These are phyloP conservation scores for Linnemannia exigua DNA, from an alignment of 192 early-diverging fungal species.

Conservation along the genomic window DNA sequence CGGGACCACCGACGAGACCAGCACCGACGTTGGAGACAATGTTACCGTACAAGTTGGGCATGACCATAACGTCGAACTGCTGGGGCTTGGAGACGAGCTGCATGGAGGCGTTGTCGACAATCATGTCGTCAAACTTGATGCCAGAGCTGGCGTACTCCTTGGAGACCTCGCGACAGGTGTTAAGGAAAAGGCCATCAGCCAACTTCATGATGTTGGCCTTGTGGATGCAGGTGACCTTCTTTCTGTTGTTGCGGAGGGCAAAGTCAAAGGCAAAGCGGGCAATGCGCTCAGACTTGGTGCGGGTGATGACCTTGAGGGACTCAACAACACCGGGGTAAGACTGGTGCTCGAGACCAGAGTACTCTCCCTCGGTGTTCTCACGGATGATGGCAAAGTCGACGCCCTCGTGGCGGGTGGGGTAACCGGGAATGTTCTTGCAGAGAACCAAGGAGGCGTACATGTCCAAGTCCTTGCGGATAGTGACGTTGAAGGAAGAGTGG, in stretches of 20 bases:
- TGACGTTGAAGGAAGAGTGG: slow-evolving; percentile 97
- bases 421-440: slow-evolving; percentile 91
- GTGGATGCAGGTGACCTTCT: slow-evolving; percentile 99
- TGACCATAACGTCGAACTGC: slow-evolving; percentile 99
- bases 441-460: slow-evolving; percentile 97
- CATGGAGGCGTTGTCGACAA: slow-evolving; percentile 99
- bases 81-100: slow-evolving; percentile 97
- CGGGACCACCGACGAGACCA: slow-evolving; percentile 95
- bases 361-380: slow-evolving; percentile 99
- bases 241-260: slow-evolving; percentile 96
- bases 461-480: slow-evolving; percentile 97
- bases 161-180: slow-evolving; percentile 95
- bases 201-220: slow-evolving; percentile 99
- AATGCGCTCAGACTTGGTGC: slow-evolving; percentile 98
- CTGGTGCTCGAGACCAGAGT: slow-evolving; percentile 98
- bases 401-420: slow-evolving; percentile 89
- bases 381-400: slow-evolving; percentile 99
- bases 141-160: slow-evolving; percentile 91
- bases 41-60: slow-evolving; percentile 99
- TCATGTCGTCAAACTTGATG: slow-evolving; percentile 98
- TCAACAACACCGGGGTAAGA: slow-evolving; percentile 98
- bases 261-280: slow-evolving; percentile 99
- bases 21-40: slow-evolving; percentile 99
- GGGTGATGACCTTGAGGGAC: slow-evolving; percentile 98
- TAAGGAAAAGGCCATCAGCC: slow-evolving; percentile 98